Base-by-base conservation (phyloP, 495 filamentous ascomycete genomes). In the Hypomontagnella submonticulosa region DNA sequence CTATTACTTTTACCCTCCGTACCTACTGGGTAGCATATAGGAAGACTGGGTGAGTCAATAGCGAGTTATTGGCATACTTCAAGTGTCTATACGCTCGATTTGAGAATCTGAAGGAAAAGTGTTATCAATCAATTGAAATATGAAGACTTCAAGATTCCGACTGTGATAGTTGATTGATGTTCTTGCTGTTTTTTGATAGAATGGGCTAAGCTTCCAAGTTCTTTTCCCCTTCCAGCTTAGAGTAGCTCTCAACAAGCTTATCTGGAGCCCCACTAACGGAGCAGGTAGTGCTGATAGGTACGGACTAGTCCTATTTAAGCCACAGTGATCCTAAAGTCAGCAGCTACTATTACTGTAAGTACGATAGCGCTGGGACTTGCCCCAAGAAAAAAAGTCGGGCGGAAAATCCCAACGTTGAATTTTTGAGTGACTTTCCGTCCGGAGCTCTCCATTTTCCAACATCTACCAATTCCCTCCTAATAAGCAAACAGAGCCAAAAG, bases 341-440 rank as follows among this genome's bases (percentile, higher is more conserved):
- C 62, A 43, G 40, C 15, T 8, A n/a, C n/a, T n/a, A n/a, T n/a
- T n/a, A n/a, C n/a, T n/a, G n/a, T n/a, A n/a, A n/a, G n/a, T n/a
- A 43, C 12, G 6, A 18, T 20, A 41, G 42, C 12, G 20, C 48
- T 36, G 48, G 51, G 44, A 40, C 20, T 27, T 44, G 34, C 64
- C 64, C 63, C 50, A 67, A 63, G 54, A 48, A 66, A 69, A n/a
- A 69, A 61, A 65, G 51, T 69, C 66, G 66, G 66, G 61, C 61
- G 61, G 61, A 69, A 69, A 69, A 69, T 69, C 66, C 61, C 57
- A 65, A 66, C 61, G 61, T 69, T 64, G 61, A 69, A 66, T 69
- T 63, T 61, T 69, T 69, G 66, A 69, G 66, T 61, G 55, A 65
- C 61, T 69, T 69, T 65, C 49, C 38, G 40, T 40, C 66, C 66